Evolutionary conservation across 2,329 filamentous ascomycete genomes (phyloP).

Genomic region (Pseudogymnoascus sp.): DNA sequence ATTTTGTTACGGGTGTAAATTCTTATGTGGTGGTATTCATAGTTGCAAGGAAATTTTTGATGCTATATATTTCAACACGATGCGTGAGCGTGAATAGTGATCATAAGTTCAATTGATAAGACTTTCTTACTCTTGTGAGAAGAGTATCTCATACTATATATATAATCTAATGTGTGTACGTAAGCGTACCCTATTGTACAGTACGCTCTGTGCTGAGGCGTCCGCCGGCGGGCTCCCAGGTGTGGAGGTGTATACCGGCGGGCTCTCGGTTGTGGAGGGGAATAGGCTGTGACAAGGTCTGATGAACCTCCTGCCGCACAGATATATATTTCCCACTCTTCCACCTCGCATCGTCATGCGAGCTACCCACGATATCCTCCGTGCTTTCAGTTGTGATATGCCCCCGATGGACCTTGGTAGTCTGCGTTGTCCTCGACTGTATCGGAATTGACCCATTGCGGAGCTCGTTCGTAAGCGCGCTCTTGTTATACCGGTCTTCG

Average conservation of each 20-base stretch:
- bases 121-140: too few relatives aligned
- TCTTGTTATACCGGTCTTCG: neutral
- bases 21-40: neutral
- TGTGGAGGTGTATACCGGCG: too few relatives aligned
- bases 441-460: neutral
- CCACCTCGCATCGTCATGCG: neutral
- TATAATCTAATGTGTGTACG: too few relatives aligned
- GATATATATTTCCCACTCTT: neutral
- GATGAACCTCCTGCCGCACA: neutral
- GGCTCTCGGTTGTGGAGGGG: too few relatives aligned
- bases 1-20: neutral
- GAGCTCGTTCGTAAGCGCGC: neutral
- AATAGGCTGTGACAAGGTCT: neutral
- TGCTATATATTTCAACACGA: neutral
- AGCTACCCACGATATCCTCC: neutral
- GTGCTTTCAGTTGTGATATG: neutral
- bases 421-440: neutral
- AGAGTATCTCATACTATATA: too few relatives aligned
- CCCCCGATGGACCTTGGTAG: neutral
- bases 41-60: neutral
- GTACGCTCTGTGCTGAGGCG: too few relatives aligned
- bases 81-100: too few relatives aligned
- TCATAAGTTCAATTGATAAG: too few relatives aligned
- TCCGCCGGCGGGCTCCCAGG: too few relatives aligned
- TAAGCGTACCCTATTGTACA: too few relatives aligned